A percentile compares a stretch with the other conserved stretches of the same genome.
Conservation (phyloP, 441 rosid species). For the Flueggea neowawraea region DNA sequence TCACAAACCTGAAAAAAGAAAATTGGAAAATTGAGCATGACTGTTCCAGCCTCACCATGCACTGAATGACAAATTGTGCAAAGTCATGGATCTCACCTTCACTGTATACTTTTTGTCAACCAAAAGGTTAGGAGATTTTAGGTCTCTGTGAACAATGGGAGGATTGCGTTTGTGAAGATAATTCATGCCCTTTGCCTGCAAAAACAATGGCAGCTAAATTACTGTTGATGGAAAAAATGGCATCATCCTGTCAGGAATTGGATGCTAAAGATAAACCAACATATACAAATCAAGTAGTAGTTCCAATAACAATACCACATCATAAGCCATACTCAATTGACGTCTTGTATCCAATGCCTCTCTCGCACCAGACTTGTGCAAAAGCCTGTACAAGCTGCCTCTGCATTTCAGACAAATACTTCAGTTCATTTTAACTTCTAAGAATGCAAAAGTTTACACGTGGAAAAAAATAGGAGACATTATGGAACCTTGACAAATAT, state of each 20-base stretch:
- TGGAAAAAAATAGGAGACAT: conserved; percentile 4
- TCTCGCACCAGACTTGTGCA: conserved; percentile 82
- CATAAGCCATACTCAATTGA: conserved; percentile 92
- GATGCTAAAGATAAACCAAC: neutral
- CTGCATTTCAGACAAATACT: conserved; percentile 42
- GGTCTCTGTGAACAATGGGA: conserved; percentile 97
- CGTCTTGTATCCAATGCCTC: conserved; percentile 93
- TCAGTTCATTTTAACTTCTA: conserved; percentile 18
- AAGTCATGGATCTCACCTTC: conserved; percentile 46
- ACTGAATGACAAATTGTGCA: neutral
- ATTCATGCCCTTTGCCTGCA: conserved; percentile 99
- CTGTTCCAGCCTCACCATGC: neutral
- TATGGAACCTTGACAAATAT: conserved; percentile 82
- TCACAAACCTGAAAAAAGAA: conserved; percentile 75
- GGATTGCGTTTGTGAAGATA: conserved; percentile 95
- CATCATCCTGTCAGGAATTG: neutral
- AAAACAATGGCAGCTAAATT: conserved; percentile 15
- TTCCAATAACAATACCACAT: conserved; percentile 67
- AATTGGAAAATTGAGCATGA: neutral
- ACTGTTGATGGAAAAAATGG: conserved; percentile 13
- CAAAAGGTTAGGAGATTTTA: conserved; percentile 96
- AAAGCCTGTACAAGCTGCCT: conserved; percentile 93
- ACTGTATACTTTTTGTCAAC: conserved; percentile 97
- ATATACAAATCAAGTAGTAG: conserved; percentile 2
- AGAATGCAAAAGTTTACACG: neutral